Conservation (phyloP, 495 filamentous ascomycete species). For the Chlorociboria aeruginascens region DNA sequence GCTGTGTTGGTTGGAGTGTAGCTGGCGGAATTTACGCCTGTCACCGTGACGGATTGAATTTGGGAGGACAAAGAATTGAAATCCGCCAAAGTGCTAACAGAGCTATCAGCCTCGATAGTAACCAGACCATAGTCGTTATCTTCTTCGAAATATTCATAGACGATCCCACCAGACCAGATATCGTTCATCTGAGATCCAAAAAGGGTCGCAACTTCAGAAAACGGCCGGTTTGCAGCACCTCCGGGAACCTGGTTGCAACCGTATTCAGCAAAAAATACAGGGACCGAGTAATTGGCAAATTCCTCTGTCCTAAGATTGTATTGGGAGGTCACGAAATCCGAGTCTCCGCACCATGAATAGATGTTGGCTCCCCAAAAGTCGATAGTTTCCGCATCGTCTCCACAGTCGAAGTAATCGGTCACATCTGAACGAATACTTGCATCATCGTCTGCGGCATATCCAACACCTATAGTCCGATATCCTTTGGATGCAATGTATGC, state of each 20-base stretch:
- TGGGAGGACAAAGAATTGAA: conserved; percentile 50
- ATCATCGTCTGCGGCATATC: conserved; percentile 57
- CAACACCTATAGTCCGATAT: conserved; percentile 54
- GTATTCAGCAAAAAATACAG: conserved; percentile 68
- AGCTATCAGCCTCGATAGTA: conserved; percentile 30
- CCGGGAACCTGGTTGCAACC: conserved; percentile 42
- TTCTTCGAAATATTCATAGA: conserved; percentile 68
- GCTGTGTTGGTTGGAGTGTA: conserved; percentile 61
- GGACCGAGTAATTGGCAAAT: conserved; percentile 52
- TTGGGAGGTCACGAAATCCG: conserved; percentile 39
- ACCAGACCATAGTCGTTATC: conserved; percentile 55
- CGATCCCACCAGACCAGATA: conserved; percentile 64
- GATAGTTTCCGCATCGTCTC: conserved; percentile 37
- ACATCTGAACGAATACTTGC: conserved; percentile 41
- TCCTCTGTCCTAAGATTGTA: conserved; percentile 46
- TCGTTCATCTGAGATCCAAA: conserved; percentile 49
- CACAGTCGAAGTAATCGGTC: conserved; percentile 59
- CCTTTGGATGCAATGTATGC: conserved; percentile 49
- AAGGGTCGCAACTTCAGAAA: conserved; percentile 50
- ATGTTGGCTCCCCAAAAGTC: conserved; percentile 76
- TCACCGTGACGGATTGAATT: conserved; percentile 45
- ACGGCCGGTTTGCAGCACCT: conserved; percentile 39
- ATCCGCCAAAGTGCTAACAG: conserved; percentile 43
- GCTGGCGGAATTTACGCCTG: conserved; percentile 39
- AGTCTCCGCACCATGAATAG: conserved; percentile 59